Evolutionary conservation across 768 basidiomycete species (phyloP).

Genomic region (Xerocomellus amylosporus): DNA sequence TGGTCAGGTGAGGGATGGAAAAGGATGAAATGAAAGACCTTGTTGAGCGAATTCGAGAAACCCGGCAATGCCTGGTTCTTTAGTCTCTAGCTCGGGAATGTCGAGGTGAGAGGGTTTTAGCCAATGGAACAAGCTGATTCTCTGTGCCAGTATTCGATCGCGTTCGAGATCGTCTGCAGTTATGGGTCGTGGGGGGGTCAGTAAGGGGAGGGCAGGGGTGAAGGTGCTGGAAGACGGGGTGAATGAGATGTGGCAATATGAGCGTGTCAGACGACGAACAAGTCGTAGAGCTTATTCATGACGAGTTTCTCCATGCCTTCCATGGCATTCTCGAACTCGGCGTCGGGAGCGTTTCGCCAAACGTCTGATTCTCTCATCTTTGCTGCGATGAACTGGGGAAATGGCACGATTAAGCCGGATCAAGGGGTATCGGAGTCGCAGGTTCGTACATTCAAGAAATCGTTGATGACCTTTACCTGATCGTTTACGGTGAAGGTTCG

Average conservation of each 20-base stretch:
- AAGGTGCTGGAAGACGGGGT: constrained; percentile 64
- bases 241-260: constrained; percentile 1
- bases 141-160: constrained; percentile 85
- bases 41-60: constrained; percentile 89
- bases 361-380: constrained; percentile 85
- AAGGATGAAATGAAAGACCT: constrained; percentile 44
- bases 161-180: constrained; percentile 96
- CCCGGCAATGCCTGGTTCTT: constrained; percentile 48
- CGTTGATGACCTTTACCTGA: constrained; percentile 93
- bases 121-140: constrained; percentile 91
- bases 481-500: constrained; percentile 88
- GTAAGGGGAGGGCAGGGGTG: constrained; percentile 74
- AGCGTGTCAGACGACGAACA: constrained; percentile 52
- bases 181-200: constrained; percentile 67
- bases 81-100: constrained; percentile 72
- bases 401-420: constrained; percentile 13
- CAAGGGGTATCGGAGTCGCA: neutral
- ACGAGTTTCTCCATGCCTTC: constrained; percentile 99
- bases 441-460: constrained; percentile 72
- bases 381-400: constrained; percentile 74
- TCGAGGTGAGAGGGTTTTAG: constrained; percentile 87
- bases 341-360: constrained; percentile 75
- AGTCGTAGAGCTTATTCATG: constrained; percentile 96
- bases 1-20: neutral
- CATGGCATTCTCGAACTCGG: constrained; percentile 93